These are phyloP conservation scores for Balakata baccata DNA, from an alignment of 345 rosid species.

Conservation along the genomic window DNA sequence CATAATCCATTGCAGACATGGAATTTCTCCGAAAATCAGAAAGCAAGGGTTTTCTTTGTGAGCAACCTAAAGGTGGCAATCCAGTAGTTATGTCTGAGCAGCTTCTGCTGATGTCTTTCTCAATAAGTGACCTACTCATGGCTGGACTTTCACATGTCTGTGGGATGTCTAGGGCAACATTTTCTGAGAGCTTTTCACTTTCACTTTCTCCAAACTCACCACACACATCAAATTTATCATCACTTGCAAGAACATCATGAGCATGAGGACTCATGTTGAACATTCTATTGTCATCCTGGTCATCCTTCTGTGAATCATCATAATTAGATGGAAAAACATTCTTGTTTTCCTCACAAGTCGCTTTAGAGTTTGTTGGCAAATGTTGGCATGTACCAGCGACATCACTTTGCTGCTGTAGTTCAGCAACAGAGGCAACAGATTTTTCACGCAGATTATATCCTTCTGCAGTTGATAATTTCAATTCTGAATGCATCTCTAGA, in stretches of 20 bases:
- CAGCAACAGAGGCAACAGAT: constrained; percentile 22
- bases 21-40: constrained; percentile 55
- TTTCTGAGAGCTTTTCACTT: constrained; percentile 18
- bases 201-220: constrained; percentile 23
- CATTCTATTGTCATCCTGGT: constrained; percentile 12
- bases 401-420: constrained; percentile 28
- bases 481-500: constrained; percentile 14
- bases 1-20: constrained; percentile 68
- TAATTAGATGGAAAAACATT: constrained; percentile 13
- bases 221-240: constrained; percentile 32
- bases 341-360: constrained; percentile 15
- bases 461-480: constrained; percentile 11
- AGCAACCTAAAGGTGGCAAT: constrained; percentile 31
- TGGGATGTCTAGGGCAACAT: constrained; percentile 27
- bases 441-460: constrained; percentile 24
- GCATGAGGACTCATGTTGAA: constrained; percentile 22
- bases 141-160: constrained; percentile 19
- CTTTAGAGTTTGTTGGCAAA: constrained; percentile 19
- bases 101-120: constrained; percentile 38
- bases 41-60: constrained; percentile 26
- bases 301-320: constrained; percentile 23
- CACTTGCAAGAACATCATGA: constrained; percentile 59
- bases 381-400: constrained; percentile 9
- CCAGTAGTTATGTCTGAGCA: constrained; percentile 38
- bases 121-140: constrained; percentile 20